Conservation (phyloP, 352 stramenopile genomes). For the Phytopythium helicoides region DNA sequence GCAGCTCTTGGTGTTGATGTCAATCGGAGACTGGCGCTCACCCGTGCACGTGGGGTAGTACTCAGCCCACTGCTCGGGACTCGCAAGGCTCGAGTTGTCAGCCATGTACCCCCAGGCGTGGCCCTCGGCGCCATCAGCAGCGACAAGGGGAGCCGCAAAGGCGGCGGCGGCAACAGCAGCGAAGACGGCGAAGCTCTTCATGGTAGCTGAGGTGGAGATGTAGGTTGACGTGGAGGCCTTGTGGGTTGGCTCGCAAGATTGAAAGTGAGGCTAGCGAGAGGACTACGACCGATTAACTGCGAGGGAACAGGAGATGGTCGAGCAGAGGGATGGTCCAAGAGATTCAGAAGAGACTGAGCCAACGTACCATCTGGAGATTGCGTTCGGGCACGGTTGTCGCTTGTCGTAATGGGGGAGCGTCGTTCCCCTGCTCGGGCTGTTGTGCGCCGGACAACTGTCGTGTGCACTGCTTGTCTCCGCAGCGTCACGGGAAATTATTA, state of each 20-base stretch:
- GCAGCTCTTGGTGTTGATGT: slow-evolving; percentile 11
- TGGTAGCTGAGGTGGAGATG: not conserved
- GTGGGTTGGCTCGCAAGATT: not conserved
- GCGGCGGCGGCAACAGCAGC: slow-evolving; percentile 14
- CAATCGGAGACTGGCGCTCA: slow-evolving; percentile 12
- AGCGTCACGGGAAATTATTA: no score
- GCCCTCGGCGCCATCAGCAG: slow-evolving; percentile 3
- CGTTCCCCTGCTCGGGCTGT: no score
- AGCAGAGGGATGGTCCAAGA: no score
- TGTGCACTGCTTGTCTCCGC: no score
- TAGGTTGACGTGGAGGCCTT: not conserved
- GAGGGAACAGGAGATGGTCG: no score
- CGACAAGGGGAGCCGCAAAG: slow-evolving; percentile 10
- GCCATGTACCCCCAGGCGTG: slow-evolving; percentile 6
- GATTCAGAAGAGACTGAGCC: no score
- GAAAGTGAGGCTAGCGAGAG: not conserved
- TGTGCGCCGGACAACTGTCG: no score
- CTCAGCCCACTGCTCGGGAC: slow-evolving; percentile 7
- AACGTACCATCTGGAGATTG: no score
- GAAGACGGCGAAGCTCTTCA: slow-evolving; percentile 26
- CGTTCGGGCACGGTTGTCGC: no score
- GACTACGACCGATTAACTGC: not conserved
- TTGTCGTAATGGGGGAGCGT: no score
- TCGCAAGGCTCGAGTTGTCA: slow-evolving; percentile 3
- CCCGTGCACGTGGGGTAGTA: slow-evolving; percentile 10